A percentile compares a stretch with the other conserved stretches of the same genome.
Conservation (phyloP, 441 rosid genomes). For the Pelargonium hybrid region DNA sequence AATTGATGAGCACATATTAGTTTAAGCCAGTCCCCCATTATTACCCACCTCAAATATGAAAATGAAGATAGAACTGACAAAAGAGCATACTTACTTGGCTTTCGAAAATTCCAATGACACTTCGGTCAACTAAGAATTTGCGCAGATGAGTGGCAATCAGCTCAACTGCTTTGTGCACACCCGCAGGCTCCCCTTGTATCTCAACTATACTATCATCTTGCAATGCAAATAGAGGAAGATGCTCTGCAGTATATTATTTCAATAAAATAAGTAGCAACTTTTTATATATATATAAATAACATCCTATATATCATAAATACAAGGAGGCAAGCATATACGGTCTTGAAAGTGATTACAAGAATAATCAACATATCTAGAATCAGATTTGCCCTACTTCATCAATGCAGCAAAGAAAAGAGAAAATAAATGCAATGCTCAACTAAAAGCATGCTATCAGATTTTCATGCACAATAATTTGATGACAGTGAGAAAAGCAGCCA, state of each 20-base stretch:
- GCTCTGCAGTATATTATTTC: constrained; percentile 21
- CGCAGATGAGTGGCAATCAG: constrained; percentile 29
- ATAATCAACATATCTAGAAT: not conserved
- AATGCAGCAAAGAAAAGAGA: not conserved
- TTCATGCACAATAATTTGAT: not conserved
- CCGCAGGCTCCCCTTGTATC: constrained; percentile 25
- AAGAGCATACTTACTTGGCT: constrained; percentile 18
- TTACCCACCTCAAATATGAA: not conserved
- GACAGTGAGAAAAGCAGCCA: not conserved
- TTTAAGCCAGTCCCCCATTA: not conserved
- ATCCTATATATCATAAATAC: not conserved
- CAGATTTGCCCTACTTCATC: too few relatives aligned
- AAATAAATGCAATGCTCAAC: not conserved
- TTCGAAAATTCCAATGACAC: constrained; percentile 26
- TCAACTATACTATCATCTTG: constrained; percentile 29
- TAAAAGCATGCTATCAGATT: not conserved
- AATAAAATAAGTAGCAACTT: not conserved
- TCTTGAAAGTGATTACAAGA: not conserved
- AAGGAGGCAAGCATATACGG: not conserved
- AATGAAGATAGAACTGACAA: not conserved
- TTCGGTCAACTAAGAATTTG: constrained; percentile 28
- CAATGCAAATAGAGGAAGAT: constrained; percentile 27
- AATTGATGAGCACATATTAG: too few relatives aligned
- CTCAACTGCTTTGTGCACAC: constrained; percentile 30
- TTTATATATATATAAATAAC: not conserved